Evolutionary conservation across 108 stramenopile species (phyloP).

Genomic region (Epithemia pelagica): DNA sequence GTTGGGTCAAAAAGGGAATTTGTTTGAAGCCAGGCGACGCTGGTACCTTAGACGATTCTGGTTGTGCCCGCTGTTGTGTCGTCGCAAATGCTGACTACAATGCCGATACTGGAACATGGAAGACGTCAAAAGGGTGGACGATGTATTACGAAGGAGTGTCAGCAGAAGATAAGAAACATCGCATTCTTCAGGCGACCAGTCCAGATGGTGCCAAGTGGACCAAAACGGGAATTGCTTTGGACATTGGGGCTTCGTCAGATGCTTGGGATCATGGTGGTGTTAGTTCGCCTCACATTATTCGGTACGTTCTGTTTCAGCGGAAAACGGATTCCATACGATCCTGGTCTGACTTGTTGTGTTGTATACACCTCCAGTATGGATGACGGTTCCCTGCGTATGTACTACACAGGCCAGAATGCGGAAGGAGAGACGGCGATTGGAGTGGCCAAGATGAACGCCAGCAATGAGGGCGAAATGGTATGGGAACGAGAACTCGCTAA

Average conservation of each 20-base stretch:
- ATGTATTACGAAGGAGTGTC: conserved; percentile 83
- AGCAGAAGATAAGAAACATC: conserved; percentile 59
- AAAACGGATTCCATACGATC: neutral
- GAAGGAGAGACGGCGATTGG: conserved; percentile 75
- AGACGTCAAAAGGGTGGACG: conserved; percentile 35
- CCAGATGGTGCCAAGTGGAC: conserved; percentile 58
- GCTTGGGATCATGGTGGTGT: conserved; percentile 73
- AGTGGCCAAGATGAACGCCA: conserved; percentile 42
- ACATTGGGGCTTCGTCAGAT: conserved; percentile 53
- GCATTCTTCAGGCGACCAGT: conserved; percentile 69
- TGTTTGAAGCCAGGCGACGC: conserved; percentile 49
- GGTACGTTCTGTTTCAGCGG: conserved; percentile 40
- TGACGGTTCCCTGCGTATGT: conserved; percentile 82
- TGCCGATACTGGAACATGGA: conserved; percentile 41
- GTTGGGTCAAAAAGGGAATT: conserved; percentile 70
- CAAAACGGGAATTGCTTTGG: conserved; percentile 63
- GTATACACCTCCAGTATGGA: conserved; percentile 41
- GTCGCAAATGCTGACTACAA: conserved; percentile 49
- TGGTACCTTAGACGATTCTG: conserved; percentile 61
- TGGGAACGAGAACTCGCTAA: conserved; percentile 43
- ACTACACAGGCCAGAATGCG: conserved; percentile 74
- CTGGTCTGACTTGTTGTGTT: neutral
- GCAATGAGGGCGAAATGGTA: conserved; percentile 2
- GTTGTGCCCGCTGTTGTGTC: conserved; percentile 74
- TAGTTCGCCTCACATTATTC: conserved; percentile 72